Evolutionary conservation across 202 grass and related monocot species (phyloP), one percentile per base, ranked within the genome.

Genomic region (Panicum virgatum): DNA sequence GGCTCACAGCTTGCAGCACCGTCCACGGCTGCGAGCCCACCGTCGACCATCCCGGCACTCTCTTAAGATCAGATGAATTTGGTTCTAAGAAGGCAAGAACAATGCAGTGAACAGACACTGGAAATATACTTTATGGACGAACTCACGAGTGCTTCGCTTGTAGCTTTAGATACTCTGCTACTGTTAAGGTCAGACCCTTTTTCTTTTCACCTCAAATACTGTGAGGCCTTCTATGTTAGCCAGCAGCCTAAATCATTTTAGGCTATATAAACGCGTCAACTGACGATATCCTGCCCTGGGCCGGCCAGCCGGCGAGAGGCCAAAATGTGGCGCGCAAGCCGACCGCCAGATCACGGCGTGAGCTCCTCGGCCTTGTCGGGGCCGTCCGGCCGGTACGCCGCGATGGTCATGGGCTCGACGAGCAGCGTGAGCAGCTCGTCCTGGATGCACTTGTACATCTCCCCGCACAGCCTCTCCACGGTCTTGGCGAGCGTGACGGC

Each of bases 361-460:
- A 91, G n/a, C 72, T 90, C 89, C 47, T 82, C 27, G 62, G 89
- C 88, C 78, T 80, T 85, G 44, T 86, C 79, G 0, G 80, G 86
- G 4, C 93, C 90, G 8, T 86, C 63, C 3, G 86, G 76, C 23
- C 77, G 79, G 66, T 91, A 91, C 6, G 80, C 27, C 18, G 92
- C 75, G 43, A 92, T 91, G 69, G 6, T 44, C 69, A 83, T 84
- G 61, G 65, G 71, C 12, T 76, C 76, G 2, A 50, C 27, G 40
- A 97, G 89, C 23, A 64, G 78, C 44, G 87, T 69, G 38, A 92
- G 66, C 74, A 94, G 77, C 59, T 94, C 88, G 56, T 94, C 82
- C 77, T 97, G 79, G 67, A 94, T 92, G 74, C 83, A 87, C 43
- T 77, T 77, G 72, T 87, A 94, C 89, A 97, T 87, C 51, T 87